Conservation (phyloP, 768 basidiomycete genomes). For the Calocera viscosa region DNA sequence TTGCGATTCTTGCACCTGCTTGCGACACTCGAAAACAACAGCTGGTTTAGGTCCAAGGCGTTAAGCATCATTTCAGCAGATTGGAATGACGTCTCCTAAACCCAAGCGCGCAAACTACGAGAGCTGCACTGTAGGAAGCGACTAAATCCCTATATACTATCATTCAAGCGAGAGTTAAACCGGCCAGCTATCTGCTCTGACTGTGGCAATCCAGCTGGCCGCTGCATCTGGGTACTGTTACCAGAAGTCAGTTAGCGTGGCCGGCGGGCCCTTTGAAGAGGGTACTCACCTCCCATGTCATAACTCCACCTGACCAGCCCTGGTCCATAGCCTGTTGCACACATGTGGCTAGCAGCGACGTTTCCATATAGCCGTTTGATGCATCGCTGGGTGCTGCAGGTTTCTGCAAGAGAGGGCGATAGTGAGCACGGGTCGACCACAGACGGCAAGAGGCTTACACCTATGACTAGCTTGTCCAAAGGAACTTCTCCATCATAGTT, state of each 20-base stretch:
- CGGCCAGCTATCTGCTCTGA: background rate
- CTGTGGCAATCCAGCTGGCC: constrained; percentile 12
- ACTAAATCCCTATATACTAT: too few species aligned
- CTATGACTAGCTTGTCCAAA: constrained; percentile 57
- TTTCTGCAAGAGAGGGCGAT: background rate
- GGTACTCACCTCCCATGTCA: constrained; percentile 1
- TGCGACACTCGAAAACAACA: too few species aligned
- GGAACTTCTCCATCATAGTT: constrained; percentile 43
- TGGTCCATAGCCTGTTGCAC: background rate
- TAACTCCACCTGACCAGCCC: background rate
- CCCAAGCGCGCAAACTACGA: too few species aligned
- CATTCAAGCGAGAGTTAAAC: background rate
- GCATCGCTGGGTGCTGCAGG: constrained; percentile 16
- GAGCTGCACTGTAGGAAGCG: too few species aligned
- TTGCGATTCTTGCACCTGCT: too few species aligned
- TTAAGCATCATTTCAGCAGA: too few species aligned
- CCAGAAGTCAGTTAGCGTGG: background rate
- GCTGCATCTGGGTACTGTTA: constrained; percentile 14
- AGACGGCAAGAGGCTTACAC: constrained; percentile 19
- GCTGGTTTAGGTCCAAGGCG: too few species aligned
- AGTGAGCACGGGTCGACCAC: background rate
- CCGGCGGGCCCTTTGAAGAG: too few species aligned
- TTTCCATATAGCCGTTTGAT: background rate
- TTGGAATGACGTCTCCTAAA: too few species aligned
- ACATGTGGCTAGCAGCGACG: background rate